Evolutionary conservation across 345 rosid genomes (phyloP).

Genomic region (Gossypium sturtianum): DNA sequence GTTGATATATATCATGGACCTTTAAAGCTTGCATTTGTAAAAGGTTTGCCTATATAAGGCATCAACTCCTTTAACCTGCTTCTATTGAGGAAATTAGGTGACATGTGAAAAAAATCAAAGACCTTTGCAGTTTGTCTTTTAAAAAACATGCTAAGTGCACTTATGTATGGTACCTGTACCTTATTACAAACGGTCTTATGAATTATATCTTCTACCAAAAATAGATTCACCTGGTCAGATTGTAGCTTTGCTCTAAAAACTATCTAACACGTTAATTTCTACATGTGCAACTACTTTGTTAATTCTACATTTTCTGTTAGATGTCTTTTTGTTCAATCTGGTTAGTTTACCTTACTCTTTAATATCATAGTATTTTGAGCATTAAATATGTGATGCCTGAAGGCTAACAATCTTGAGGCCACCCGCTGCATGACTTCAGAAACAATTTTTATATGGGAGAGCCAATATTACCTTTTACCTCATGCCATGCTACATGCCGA

Average conservation of each 20-base stretch:
- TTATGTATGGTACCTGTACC: neutral
- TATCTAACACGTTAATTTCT: neutral
- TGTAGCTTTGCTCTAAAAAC: neutral
- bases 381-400: neutral
- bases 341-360: neutral
- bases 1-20: neutral
- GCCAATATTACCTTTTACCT: neutral
- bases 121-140: neutral
- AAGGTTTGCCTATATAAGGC: neutral
- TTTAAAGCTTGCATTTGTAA: neutral
- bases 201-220: neutral
- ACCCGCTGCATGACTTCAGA: neutral
- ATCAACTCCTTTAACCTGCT: neutral
- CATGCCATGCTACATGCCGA: neutral
- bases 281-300: neutral
- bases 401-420: neutral
- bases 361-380: neutral
- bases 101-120: neutral
- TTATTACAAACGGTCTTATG: neutral
- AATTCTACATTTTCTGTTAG: neutral
- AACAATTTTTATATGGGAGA: neutral
- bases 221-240: neutral
- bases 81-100: neutral
- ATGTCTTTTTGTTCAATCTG: conserved; percentile 6
- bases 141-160: neutral